Conservation (phyloP, 306 rosid species). For the Amphicarpaea edgeworthii region DNA sequence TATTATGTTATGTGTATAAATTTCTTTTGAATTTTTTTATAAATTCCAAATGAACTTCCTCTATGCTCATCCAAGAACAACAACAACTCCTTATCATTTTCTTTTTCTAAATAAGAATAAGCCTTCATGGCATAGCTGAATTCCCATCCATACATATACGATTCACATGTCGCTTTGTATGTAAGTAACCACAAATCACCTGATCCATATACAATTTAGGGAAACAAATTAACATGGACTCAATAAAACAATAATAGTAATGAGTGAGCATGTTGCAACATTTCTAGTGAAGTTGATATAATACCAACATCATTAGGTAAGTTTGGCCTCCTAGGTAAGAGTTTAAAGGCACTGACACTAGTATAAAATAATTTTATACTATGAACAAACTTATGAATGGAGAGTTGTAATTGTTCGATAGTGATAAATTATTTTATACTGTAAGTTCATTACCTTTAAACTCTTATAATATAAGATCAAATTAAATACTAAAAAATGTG, state of each 20-base stretch:
- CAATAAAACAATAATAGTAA: conserved; percentile 1
- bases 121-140: conserved; percentile 61
- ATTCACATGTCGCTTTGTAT: conserved; percentile 82
- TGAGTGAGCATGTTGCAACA: neutral
- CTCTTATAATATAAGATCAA: neutral
- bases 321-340: neutral
- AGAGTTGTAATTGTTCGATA: no score
- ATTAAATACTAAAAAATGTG: conserved; percentile 12
- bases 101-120: conserved; percentile 51
- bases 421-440: no score
- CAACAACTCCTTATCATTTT: conserved; percentile 55
- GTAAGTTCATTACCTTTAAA: no score
- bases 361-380: no score
- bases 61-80: conserved; percentile 58
- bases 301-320: neutral
- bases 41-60: conserved; percentile 54
- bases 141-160: conserved; percentile 67
- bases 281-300: no score
- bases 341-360: no score
- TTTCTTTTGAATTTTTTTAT: conserved; percentile 33
- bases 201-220: conserved; percentile 49
- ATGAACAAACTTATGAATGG: no score
- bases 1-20: neutral
- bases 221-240: conserved; percentile 10
- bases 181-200: conserved; percentile 74